Evolutionary conservation across 371 early-diverging fungal species (phyloP), one percentile per base, ranked within the genome.

Genomic region (Blyttiomyces sp.): DNA sequence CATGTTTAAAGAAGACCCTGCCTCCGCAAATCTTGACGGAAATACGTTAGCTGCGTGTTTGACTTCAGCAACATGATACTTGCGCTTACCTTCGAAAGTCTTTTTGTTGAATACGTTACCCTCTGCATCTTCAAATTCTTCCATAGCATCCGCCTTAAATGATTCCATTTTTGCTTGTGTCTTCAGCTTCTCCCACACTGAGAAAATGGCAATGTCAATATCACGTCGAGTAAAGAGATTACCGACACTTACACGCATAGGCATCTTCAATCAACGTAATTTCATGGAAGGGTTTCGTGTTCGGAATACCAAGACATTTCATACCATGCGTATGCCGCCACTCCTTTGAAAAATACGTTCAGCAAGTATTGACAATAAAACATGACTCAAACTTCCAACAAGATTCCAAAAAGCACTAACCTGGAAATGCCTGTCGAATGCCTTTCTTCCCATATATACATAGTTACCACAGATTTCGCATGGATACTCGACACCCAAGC

Each of bases 51-150:
- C 11, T 36, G 45, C 51, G 17, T 51, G 35, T 5, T 4, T 26
- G 11, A 36, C 23, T 0, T 33, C 43, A 50, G 36, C 30, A 50
- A 54, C 31, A 56, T 33, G 31, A n/a, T 54, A 3, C 17, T 30
- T n/a, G 34, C 24, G 30, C 13, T 42, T 52, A 74, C 81, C 82
- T 69, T 96, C 91, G 70, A 93, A 99, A 3, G 94, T 96, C 85
- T 96, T 97, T 64, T 90, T 94, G 82, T 94, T 95, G 65, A 91
- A 96, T 48, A 99, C 97, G 66, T 99, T 98, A 63, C 99, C 99
- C 57, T 92, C 91, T 7, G 77, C 82, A 68, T 99, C 98, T 71
- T 99, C 98, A 70, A 89, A 96, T 73, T 98, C 99, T 70, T 97
- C 98, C 71, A 92, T 79, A 4, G 77, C 78, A 36, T 95, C 93